A percentile compares a stretch with the other conserved stretches of the same genome.
Conservation (phyloP, 2,329 filamentous ascomycete genomes). For the Leptographium wingfieldii region DNA sequence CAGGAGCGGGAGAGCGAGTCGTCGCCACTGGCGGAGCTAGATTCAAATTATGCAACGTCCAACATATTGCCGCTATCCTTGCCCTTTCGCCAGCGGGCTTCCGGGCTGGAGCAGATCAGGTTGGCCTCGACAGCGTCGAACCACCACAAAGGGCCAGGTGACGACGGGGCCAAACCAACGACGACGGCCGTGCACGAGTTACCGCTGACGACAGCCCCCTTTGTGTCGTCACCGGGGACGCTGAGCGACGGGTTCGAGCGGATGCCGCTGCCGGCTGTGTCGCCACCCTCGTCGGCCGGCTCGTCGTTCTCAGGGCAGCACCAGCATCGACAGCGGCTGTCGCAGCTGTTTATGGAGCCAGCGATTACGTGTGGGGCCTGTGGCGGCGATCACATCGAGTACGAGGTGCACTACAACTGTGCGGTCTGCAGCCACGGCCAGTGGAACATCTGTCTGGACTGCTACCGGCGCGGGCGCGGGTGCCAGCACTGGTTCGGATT, state of each 20-base stretch:
- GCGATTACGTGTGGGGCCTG: constrained; percentile 64
- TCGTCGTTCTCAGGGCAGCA: neutral
- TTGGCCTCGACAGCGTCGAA: neutral
- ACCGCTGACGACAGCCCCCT: neutral
- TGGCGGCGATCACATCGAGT: constrained; percentile 59
- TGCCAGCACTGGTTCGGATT: constrained; percentile 87
- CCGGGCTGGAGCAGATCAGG: constrained; percentile 3
- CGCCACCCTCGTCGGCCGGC: neutral
- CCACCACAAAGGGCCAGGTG: neutral
- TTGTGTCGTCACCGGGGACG: neutral
- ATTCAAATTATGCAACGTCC: constrained; percentile 23
- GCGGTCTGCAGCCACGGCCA: constrained; percentile 52
- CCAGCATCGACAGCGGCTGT: neutral
- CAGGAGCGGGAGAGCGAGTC: constrained; percentile 16
- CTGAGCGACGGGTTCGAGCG: neutral
- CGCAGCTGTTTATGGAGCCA: constrained; percentile 33
- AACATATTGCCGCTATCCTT: constrained; percentile 18
- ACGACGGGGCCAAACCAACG: neutral
- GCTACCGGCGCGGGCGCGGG: constrained; percentile 64
- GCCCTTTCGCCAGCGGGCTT: constrained; percentile 24
- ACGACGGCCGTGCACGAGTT: neutral
- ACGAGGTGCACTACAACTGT: constrained; percentile 80
- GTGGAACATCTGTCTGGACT: constrained; percentile 70
- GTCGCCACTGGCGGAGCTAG: neutral
- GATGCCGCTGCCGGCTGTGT: neutral